Evolutionary conservation across 2,329 filamentous ascomycete genomes (phyloP), one percentile per base, ranked within the genome.

Genomic region (Beauveria varroae): DNA sequence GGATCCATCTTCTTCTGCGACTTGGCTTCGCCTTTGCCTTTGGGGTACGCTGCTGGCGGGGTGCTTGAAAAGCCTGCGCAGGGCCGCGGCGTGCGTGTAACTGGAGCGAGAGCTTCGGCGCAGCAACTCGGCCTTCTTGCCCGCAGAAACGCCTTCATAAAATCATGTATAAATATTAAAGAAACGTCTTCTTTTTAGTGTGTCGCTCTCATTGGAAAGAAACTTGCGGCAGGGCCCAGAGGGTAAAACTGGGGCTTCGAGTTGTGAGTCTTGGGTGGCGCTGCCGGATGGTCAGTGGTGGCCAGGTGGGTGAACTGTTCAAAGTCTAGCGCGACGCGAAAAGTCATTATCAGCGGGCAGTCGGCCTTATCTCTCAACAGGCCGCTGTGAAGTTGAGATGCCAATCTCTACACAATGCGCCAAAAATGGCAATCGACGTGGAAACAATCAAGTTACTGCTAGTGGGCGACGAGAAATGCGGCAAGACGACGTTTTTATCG

Each of bases 401-500:
- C 22, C 40, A 55, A 41, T 43, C 40, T 58, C 12, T 58, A 58
- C 60, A 58, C 52, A 55, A 49, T 55, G 50, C 41, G 41, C n/a
- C 41, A 28, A 47, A 52, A 24, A 62, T 53, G 54, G 37, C 16
- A 22, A 82, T 82, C 78, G 80, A 84, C 57, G 66, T 74, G 43
- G 71, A 79, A 60, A 74, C 74, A 54, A 74, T 85, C 67, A 82
- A 75, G n/a, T 73, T 86, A 16, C 70, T 86, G 30, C 70, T 86
- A 22, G 73, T 86, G n/a, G 84, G 84, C 37, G 83, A 86, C 70
- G 77, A 80, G 63, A 76, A 76, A 67, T 82, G 82, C 64, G 84
- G 84, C 60, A 87, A 86, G 71, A 83, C 82, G 24, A 84, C 80
- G 0, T 86, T 86, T 69, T 69, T 86, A 67, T 84, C 83, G 84